Evolutionary conservation across 805 yeast species (phyloP).

Genomic region (Wickerhamomyces tratensis): DNA sequence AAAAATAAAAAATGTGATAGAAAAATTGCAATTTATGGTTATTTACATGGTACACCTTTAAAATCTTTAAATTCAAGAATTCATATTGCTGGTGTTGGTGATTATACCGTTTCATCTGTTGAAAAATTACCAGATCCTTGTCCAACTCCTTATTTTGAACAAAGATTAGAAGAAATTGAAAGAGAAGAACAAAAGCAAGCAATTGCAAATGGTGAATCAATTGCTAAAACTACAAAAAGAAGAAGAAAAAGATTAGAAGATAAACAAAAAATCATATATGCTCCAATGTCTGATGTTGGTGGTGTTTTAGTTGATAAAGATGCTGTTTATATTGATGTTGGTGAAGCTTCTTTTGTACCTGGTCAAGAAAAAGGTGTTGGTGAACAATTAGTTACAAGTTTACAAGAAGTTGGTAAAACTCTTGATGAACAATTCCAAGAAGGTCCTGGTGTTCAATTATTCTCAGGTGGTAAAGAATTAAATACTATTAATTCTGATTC

Average conservation of each 20-base stretch:
- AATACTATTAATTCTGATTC: constrained; percentile 31
- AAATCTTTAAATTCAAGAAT: constrained; percentile 59
- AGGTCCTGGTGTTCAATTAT: constrained; percentile 68
- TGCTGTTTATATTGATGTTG: constrained; percentile 81
- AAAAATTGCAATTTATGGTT: constrained; percentile 87
- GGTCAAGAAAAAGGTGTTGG: constrained; percentile 76
- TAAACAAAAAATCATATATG: constrained; percentile 87
- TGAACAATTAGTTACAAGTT: constrained; percentile 71
- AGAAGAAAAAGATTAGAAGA: constrained; percentile 91
- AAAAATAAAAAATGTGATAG: constrained; percentile 79
- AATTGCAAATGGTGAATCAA: constrained; percentile 46
- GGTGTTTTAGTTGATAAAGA: constrained; percentile 96
- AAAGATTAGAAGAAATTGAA: constrained; percentile 71
- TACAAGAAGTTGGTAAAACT: constrained; percentile 61
- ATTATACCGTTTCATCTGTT: constrained; percentile 59
- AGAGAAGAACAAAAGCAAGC: constrained; percentile 62
- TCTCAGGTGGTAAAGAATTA: constrained; percentile 49
- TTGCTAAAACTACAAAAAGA: constrained; percentile 56
- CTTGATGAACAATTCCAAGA: constrained; percentile 46
- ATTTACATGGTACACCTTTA: constrained; percentile 88
- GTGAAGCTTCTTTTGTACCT: constrained; percentile 43
- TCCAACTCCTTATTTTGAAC: constrained; percentile 92
- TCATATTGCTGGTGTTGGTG: constrained; percentile 96
- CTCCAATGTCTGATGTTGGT: constrained; percentile 99
- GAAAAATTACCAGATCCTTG: constrained; percentile 98